These are phyloP conservation scores for Cadophora luteo-olivacea DNA, from an alignment of 2,329 filamentous ascomycete genomes.

Conservation along the genomic window DNA sequence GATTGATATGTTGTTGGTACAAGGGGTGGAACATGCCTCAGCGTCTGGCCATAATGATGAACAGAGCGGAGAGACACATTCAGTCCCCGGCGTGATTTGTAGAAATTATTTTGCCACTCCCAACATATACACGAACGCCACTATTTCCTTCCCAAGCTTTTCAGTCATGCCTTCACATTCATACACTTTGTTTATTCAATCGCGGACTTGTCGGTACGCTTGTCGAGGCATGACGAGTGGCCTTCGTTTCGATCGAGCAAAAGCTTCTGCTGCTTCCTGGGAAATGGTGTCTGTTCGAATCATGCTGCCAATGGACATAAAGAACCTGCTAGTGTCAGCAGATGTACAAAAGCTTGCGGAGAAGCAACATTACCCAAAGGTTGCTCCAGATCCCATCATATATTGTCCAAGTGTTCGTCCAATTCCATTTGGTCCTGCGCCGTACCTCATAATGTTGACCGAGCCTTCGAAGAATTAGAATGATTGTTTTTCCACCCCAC, in stretches of 20 bases:
- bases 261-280: conserved; percentile 75
- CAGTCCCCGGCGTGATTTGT: neutral
- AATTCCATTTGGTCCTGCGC: conserved; percentile 90
- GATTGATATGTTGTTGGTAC: conserved; percentile 23
- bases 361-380: conserved; percentile 77
- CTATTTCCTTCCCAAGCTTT: conserved; percentile 18
- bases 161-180: conserved; percentile 7
- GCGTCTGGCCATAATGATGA: neutral
- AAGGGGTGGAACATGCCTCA: neutral
- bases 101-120: neutral
- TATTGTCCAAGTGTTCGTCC: conserved; percentile 95
- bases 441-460: conserved; percentile 94
- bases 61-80: conserved; percentile 13
- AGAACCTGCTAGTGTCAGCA: conserved; percentile 68
- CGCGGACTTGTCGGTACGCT: conserved; percentile 29
- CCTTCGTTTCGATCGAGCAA: conserved; percentile 73
- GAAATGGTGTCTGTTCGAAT: conserved; percentile 86
- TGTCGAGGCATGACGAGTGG: conserved; percentile 68
- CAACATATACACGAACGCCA: conserved; percentile 31
- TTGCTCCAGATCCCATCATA: conserved; percentile 93
- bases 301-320: conserved; percentile 98
- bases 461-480: conserved; percentile 64
- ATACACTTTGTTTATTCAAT: conserved; percentile 24
- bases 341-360: neutral
- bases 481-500: no score